Conservation (phyloP, 139 green algal species). For the Chlamydomonas incerta region DNA sequence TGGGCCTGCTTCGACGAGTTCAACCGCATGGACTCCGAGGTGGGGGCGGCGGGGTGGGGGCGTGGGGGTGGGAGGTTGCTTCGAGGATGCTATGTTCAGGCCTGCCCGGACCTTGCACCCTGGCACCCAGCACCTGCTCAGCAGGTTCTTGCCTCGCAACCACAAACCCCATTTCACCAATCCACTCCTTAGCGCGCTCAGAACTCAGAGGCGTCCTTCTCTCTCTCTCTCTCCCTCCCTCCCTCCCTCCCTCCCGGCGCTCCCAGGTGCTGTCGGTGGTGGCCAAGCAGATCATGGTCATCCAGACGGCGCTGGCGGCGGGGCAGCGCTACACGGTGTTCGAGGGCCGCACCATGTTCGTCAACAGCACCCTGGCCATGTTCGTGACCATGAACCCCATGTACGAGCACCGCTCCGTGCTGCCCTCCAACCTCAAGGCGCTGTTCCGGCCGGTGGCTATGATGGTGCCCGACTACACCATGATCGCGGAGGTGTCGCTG, state of each 20-base stretch:
- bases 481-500: constrained; percentile 68
- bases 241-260: no score
- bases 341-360: constrained; percentile 50
- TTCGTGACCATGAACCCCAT: constrained; percentile 64
- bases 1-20: constrained; percentile 95
- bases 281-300: constrained; percentile 58
- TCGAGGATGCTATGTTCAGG: no score
- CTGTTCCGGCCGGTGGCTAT: constrained; percentile 58
- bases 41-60: neutral
- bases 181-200: no score
- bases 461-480: constrained; percentile 67
- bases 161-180: no score
- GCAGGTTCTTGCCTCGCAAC: no score
- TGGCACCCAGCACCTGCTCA: no score
- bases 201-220: no score
- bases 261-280: constrained; percentile 73
- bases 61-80: no score
- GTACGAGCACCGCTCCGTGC: constrained; percentile 52
- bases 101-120: no score
- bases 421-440: constrained; percentile 51
- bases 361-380: constrained; percentile 49
- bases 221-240: no score
- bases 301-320: constrained; percentile 49
- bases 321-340: constrained; percentile 49
- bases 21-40: constrained; percentile 89